A percentile compares a stretch with the other conserved stretches of the same genome.
Conservation (phyloP, 2,329 filamentous ascomycete genomes). For the Trichoderma sp. region DNA sequence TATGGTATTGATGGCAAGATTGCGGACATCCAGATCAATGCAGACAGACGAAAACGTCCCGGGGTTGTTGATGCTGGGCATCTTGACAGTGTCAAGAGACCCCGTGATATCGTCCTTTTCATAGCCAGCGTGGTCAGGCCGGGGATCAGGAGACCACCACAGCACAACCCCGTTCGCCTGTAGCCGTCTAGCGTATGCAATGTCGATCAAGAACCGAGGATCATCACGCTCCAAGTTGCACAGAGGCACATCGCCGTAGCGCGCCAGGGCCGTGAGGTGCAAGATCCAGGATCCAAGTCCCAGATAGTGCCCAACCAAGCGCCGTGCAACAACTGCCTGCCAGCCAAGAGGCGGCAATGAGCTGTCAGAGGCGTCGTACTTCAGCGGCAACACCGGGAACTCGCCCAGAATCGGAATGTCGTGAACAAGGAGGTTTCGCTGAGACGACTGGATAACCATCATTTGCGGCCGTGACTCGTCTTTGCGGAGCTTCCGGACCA, state of each 20-base stretch:
- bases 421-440: conserved; percentile 76
- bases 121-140: conserved; percentile 93
- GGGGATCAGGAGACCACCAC: conserved; percentile 90
- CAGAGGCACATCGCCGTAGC: conserved; percentile 90
- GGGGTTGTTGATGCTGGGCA: conserved; percentile 91
- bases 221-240: conserved; percentile 96
- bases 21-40: conserved; percentile 90
- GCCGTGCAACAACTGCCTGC: conserved; percentile 85
- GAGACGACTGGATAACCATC: conserved; percentile 88
- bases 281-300: conserved; percentile 90
- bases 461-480: conserved; percentile 80
- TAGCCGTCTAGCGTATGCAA: conserved; percentile 87
- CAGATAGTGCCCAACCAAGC: conserved; percentile 86
- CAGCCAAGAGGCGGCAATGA: conserved; percentile 89
- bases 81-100: conserved; percentile 80
- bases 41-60: conserved; percentile 95
- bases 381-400: conserved; percentile 79
- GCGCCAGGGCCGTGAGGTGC: conserved; percentile 82
- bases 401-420: conserved; percentile 83
- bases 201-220: conserved; percentile 90
- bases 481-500: conserved; percentile 86
- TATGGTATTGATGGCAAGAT: conserved; percentile 96
- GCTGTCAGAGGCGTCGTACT: conserved; percentile 80
- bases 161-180: conserved; percentile 91
- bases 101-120: conserved; percentile 88